phyloP scores from a whole-genome alignment of 306 rosid genomes.

The Sphenostylis stenocarpa region DNA sequence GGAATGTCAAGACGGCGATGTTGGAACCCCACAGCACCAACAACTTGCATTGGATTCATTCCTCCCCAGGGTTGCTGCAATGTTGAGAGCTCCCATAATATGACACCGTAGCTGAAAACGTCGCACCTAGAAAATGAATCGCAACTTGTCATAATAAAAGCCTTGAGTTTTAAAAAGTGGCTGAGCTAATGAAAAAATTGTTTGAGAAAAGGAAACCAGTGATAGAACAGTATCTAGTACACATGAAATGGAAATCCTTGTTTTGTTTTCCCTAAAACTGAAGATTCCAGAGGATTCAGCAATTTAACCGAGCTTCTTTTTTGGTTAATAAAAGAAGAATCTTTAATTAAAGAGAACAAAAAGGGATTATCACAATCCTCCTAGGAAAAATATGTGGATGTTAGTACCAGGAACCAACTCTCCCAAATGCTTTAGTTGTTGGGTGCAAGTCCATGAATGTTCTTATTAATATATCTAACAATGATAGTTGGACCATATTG shows the following conservation, averaged over 20 bases:
- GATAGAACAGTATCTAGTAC: neutral
- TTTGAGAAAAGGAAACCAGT: neutral
- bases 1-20: slow-evolving; percentile 99
- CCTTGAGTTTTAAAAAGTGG: slow-evolving; percentile 9
- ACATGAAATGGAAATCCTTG: neutral
- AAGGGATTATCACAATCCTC: neutral
- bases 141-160: slow-evolving; percentile 12
- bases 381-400: neutral
- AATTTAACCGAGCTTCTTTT: neutral
- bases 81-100: slow-evolving; percentile 94
- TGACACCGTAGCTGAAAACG: slow-evolving; percentile 93
- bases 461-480: no score
- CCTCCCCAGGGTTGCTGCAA: slow-evolving; percentile 99
- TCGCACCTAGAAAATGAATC: slow-evolving; percentile 64
- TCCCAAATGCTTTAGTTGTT: neutral
- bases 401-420: neutral
- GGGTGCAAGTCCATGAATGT: neutral
- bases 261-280: neutral
- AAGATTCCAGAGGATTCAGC: neutral
- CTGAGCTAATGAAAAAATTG: neutral
- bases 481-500: neutral
- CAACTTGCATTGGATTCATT: slow-evolving; percentile 99
- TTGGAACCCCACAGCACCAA: slow-evolving; percentile 99
- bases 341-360: neutral
- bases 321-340: neutral